A percentile compares a stretch with the other conserved stretches of the same genome.
These are phyloP conservation scores for Coccomyxa subellipsoidea DNA, from an alignment of 163 green algal species.

Conservation along the genomic window DNA sequence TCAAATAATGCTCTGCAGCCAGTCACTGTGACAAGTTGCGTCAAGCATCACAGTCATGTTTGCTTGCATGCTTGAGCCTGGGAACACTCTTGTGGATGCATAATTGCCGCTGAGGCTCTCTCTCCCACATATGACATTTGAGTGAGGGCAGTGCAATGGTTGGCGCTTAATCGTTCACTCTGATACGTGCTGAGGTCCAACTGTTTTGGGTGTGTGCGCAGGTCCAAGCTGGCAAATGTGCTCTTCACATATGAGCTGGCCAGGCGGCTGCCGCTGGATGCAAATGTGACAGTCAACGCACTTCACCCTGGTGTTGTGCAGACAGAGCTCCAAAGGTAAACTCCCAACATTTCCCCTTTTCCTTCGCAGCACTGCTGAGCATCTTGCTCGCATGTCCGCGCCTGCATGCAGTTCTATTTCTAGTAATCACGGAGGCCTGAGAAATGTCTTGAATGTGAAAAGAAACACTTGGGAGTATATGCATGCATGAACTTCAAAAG, in stretches of 20 bases:
- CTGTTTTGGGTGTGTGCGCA: constrained; percentile 18
- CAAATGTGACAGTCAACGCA: constrained; percentile 51
- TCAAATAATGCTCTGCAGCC: no score
- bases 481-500: no score
- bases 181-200: background rate
- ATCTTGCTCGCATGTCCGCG: background rate
- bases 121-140: no score
- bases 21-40: no score
- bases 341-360: background rate
- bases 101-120: no score
- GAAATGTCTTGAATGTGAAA: background rate
- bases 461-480: no score
- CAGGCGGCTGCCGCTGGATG: constrained; percentile 22
- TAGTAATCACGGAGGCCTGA: background rate
- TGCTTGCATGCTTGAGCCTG: no score
- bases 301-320: constrained; percentile 78
- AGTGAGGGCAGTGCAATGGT: no score
- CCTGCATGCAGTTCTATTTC: no score
- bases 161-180: no score
- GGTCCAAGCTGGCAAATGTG: constrained; percentile 92
- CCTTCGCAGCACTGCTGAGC: background rate
- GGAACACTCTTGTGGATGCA: no score
- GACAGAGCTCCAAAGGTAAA: constrained; percentile 63
- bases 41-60: no score
- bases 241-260: constrained; percentile 90